A percentile compares a stretch with the other conserved stretches of the same genome.
These are phyloP conservation scores for Bipolaris bicolor DNA, from an alignment of 2,329 filamentous ascomycete species.

Conservation along the genomic window DNA sequence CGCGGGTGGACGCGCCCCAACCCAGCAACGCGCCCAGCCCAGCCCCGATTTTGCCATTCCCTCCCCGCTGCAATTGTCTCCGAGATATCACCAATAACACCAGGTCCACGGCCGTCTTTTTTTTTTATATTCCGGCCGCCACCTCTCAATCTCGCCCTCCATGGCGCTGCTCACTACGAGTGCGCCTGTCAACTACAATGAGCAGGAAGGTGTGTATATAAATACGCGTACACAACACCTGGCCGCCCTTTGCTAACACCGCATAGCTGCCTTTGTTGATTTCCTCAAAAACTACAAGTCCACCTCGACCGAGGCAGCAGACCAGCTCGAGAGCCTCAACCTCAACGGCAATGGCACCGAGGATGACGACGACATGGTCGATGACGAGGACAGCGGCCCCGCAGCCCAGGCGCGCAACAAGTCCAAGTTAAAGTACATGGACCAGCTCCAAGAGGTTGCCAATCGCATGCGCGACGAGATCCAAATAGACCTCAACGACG, in stretches of 20 bases:
- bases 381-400: constrained; percentile 72
- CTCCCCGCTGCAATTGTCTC: constrained; percentile 22
- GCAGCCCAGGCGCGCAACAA: constrained; percentile 54
- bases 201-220: constrained; percentile 73
- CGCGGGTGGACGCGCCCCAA: constrained; percentile 36
- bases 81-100: constrained; percentile 15
- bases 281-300: constrained; percentile 91
- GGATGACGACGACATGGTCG: constrained; percentile 93
- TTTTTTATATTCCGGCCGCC: background rate
- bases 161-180: constrained; percentile 89
- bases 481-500: constrained; percentile 85
- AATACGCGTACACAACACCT: constrained; percentile 16
- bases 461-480: constrained; percentile 80
- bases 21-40: constrained; percentile 35
- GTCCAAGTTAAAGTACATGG: constrained; percentile 85
- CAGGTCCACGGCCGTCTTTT: constrained; percentile 10
- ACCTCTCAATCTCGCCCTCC: constrained; percentile 34
- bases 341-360: constrained; percentile 86
- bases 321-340: constrained; percentile 82
- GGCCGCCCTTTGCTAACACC: constrained; percentile 43
- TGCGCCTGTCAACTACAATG: constrained; percentile 82
- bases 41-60: constrained; percentile 35
- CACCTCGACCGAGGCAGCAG: constrained; percentile 71
- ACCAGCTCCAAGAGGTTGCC: constrained; percentile 83
- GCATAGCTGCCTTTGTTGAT: constrained; percentile 77